phyloP scores from a whole-genome alignment of 495 filamentous ascomycete species.

The Jackrogersella multiformis region DNA sequence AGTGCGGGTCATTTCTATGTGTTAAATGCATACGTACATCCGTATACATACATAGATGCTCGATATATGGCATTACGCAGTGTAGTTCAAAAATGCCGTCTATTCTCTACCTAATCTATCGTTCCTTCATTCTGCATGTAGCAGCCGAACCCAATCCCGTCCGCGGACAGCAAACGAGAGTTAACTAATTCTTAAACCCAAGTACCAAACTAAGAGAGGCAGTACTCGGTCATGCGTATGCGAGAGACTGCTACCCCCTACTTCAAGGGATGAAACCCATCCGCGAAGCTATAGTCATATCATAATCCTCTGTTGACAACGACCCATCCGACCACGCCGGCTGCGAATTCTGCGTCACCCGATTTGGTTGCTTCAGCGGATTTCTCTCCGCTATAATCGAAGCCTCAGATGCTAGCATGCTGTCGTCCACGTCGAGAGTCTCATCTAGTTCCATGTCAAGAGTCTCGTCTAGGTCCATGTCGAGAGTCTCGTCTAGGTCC shows the following conservation, averaged over 20 bases:
- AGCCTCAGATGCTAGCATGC: background rate
- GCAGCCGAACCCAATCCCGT: background rate
- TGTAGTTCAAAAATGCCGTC: slow-evolving; percentile 15
- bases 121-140: background rate
- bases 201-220: background rate
- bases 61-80: background rate
- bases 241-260: background rate
- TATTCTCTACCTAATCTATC: slow-evolving; percentile 17
- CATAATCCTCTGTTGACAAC: slow-evolving; percentile 17
- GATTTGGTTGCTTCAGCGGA: background rate
- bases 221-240: background rate
- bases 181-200: slow-evolving; percentile 5
- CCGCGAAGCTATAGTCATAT: slow-evolving; percentile 28
- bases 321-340: background rate
- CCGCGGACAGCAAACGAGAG: slow-evolving; percentile 4
- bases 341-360: background rate
- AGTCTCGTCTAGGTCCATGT: background rate
- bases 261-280: slow-evolving; percentile 28
- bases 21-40: background rate
- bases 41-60: background rate
- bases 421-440: background rate
- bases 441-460: background rate
- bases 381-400: background rate
- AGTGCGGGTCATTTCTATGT: background rate
- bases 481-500: background rate